Conservation (phyloP, 163 green algal species). For the Scenedesmus sp. region DNA sequence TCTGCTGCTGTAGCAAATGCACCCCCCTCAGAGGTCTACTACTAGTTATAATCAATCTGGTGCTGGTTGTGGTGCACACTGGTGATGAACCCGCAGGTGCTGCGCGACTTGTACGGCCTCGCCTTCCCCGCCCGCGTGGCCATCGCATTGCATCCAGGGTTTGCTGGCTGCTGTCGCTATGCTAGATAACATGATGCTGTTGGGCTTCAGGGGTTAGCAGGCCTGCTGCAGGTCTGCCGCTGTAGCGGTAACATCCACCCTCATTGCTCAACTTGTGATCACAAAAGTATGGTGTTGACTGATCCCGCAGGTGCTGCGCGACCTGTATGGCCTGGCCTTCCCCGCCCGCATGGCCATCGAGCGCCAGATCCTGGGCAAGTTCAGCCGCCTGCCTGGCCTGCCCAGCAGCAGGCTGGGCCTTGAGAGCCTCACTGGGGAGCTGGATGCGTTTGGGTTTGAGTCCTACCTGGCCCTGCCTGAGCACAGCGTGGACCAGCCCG, state of each 20-base stretch:
- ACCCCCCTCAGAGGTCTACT: too few relatives aligned
- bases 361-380: conserved; percentile 87
- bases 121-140: conserved; percentile 81
- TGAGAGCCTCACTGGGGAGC: conserved; percentile 81
- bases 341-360: conserved; percentile 87
- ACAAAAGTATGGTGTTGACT: too few relatives aligned
- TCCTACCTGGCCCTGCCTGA: conserved; percentile 78
- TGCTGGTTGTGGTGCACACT: too few relatives aligned
- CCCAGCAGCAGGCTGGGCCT: conserved; percentile 81
- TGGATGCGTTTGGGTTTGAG: conserved; percentile 90
- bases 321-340: conserved; percentile 88
- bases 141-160: conserved; percentile 65
- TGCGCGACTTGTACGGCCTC: conserved; percentile 85
- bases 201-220: too few relatives aligned
- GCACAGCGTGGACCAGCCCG: conserved; percentile 56
- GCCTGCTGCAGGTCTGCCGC: too few relatives aligned
- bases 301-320: conserved; percentile 73
- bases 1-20: too few relatives aligned
- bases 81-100: conserved; percentile 66
- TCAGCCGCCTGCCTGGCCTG: conserved; percentile 76
- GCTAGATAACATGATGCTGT: too few relatives aligned
- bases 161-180: too few relatives aligned
- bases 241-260: too few relatives aligned
- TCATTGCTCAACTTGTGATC: too few relatives aligned
- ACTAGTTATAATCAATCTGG: too few relatives aligned